Percentiles rank a stretch among this genome's conserved stretches.
phyloP scores from a whole-genome alignment of 2,329 filamentous ascomycete species.

The Neonectria hederae region DNA sequence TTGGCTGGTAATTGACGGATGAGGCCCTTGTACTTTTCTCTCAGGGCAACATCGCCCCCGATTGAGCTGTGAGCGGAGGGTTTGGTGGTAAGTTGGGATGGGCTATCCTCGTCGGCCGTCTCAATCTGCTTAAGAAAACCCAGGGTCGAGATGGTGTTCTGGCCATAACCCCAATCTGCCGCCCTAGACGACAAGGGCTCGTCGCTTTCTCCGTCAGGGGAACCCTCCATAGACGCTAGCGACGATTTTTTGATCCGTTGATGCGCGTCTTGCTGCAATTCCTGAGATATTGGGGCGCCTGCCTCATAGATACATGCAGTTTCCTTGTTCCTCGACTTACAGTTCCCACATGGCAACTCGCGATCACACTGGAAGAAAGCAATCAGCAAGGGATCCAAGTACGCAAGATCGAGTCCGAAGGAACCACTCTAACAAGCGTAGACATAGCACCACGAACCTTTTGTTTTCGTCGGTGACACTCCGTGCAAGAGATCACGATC shows the following conservation, averaged over 20 bases:
- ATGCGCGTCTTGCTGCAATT: constrained; percentile 33
- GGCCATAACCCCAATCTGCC: constrained; percentile 64
- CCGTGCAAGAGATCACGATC: constrained; percentile 70
- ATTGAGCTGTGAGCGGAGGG: constrained; percentile 24
- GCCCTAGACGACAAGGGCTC: constrained; percentile 54
- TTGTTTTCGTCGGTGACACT: constrained; percentile 72
- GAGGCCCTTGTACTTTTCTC: constrained; percentile 67
- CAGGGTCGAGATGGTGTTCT: constrained; percentile 61
- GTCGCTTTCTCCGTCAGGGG: constrained; percentile 17
- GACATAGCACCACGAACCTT: constrained; percentile 52
- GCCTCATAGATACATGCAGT: constrained; percentile 67
- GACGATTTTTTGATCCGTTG: constrained; percentile 10
- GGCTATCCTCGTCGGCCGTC: constrained; percentile 47
- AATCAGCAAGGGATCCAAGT: constrained; percentile 9
- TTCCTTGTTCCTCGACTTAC: constrained; percentile 65
- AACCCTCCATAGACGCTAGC: neutral
- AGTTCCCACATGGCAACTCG: constrained; percentile 68
- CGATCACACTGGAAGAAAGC: constrained; percentile 62
- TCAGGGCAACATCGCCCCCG: constrained; percentile 50
- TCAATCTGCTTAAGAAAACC: constrained; percentile 66
- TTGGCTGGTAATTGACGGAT: constrained; percentile 67
- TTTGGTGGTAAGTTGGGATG: neutral
- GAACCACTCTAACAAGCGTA: neutral
- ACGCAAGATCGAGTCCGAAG: neutral
- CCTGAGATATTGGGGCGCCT: constrained; percentile 55